phyloP scores from a whole-genome alignment of 2,329 filamentous ascomycete species.

The Alternaria ethzedia region DNA sequence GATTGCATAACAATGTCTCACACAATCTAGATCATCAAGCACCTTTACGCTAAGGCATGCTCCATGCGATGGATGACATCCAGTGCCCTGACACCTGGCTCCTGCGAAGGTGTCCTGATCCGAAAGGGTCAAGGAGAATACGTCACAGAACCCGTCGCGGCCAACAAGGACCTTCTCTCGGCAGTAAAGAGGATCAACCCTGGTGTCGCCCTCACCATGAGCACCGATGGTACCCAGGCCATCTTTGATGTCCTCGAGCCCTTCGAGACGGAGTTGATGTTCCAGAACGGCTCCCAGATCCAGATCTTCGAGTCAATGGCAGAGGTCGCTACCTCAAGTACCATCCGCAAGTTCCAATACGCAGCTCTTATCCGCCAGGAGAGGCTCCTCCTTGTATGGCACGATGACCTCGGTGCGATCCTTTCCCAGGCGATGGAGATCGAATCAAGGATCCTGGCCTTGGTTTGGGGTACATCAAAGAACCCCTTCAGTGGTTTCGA shows the following conservation, averaged over 20 bases:
- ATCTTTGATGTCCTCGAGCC: conserved; percentile 52
- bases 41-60: conserved; percentile 33
- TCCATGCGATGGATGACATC: conserved; percentile 32
- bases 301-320: conserved; percentile 57
- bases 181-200: conserved; percentile 56
- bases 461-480: conserved; percentile 62
- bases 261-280: conserved; percentile 52
- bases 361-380: conserved; percentile 78
- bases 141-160: conserved; percentile 57
- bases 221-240: conserved; percentile 55
- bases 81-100: conserved; percentile 13
- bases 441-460: conserved; percentile 76
- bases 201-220: conserved; percentile 58
- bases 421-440: conserved; percentile 72
- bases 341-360: conserved; percentile 79
- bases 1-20: background rate
- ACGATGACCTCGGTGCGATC: conserved; percentile 76
- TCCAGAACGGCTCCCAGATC: conserved; percentile 52
- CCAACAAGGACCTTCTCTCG: conserved; percentile 49
- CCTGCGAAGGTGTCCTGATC: conserved; percentile 69
- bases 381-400: conserved; percentile 77
- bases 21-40: conserved; percentile 33
- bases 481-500: conserved; percentile 54
- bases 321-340: conserved; percentile 48
- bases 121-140: conserved; percentile 72